Evolutionary conservation across 2,329 filamentous ascomycete species (phyloP).

Genomic region (Aureobasidium sp.): DNA sequence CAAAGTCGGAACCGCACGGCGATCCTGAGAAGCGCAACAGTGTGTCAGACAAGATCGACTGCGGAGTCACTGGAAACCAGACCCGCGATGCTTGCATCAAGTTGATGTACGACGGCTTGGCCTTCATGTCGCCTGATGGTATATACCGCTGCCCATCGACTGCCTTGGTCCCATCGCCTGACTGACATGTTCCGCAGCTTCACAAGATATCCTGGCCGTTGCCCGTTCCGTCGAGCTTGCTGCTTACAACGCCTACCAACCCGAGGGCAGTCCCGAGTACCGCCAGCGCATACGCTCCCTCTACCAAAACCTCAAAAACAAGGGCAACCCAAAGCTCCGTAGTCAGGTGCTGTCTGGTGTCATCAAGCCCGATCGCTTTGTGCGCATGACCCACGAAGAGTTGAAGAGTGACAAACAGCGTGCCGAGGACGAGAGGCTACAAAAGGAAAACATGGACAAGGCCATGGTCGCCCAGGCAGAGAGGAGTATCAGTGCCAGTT

Average conservation of each 20-base stretch:
- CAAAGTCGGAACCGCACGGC: conserved; percentile 45
- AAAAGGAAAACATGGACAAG: conserved; percentile 93
- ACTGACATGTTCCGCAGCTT: conserved; percentile 24
- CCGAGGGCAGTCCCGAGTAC: conserved; percentile 65
- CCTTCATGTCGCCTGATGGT: conserved; percentile 53
- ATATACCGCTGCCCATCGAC: conserved; percentile 17
- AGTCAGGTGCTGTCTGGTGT: conserved; percentile 65
- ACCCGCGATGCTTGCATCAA: conserved; percentile 79
- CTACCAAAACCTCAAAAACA: conserved; percentile 91
- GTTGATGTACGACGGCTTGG: conserved; percentile 88
- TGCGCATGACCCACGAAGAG: conserved; percentile 81
- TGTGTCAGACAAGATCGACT: conserved; percentile 69
- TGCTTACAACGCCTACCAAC: conserved; percentile 60
- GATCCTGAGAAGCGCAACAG: conserved; percentile 70
- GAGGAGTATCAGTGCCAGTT: conserved; percentile 78
- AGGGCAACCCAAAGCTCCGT: conserved; percentile 71
- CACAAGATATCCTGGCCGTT: conserved; percentile 57
- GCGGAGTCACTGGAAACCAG: conserved; percentile 62
- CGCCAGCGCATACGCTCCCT: conserved; percentile 83
- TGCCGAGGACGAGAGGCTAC: conserved; percentile 63
- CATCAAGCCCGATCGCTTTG: conserved; percentile 64
- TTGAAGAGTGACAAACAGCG: conserved; percentile 80
- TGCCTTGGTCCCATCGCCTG: not conserved
- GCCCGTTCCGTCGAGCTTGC: conserved; percentile 69
- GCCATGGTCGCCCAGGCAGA: conserved; percentile 89